Base-by-base conservation (phyloP, 1,284 basidiomycete species). In the Heterobasidion parviporum region DNA sequence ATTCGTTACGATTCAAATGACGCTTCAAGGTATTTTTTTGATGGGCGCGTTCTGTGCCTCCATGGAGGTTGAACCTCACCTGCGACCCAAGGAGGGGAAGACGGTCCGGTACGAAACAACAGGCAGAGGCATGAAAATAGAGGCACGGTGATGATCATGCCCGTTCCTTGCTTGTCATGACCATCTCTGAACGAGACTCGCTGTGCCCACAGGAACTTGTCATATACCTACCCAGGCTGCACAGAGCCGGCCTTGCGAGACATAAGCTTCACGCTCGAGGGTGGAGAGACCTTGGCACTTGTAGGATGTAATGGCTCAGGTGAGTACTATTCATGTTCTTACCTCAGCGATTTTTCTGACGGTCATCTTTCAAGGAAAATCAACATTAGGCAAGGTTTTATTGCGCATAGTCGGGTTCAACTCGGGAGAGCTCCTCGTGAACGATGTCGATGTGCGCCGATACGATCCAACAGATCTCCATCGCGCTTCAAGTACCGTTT, bases 281-380 rank as follows among this genome's bases (percentile, higher is more conserved):
- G 88, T 10, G 90, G 90, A 12, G 87, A 91, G 70, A 84, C 78
- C 26, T 77, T 93, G 51, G 91, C 91, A 8, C 83, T 94, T 57
- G 91, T 94, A 32, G 90, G 90, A 12, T 84, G 82, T 66, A 89
- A 89, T 68, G 87, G 87, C 59, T 89, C 87, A 62, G 87, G 87
- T 81, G 67, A 66, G 77, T 69, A 8, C 16, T 51, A 47, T 57
- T 59, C 20, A 44, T 32, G 14, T 6, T 8, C 20, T 44, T 20
- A 46, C 15, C 5, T 32, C 51, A 36, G 51, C 33, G 51, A 52
- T 45, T 43, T 46, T 54, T 54, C 56, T 63, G 54, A 49, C 59
- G 41, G 56, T 56, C 56, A n/a, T 52, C 43, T 56, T 14, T 7
- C 36, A 60, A 87, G 87, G 87, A 34, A 92, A 92, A 75, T 88